Base-by-base conservation (phyloP, 228 moss, liverwort and hornwort species). In the Sphagnum magellanicum region DNA sequence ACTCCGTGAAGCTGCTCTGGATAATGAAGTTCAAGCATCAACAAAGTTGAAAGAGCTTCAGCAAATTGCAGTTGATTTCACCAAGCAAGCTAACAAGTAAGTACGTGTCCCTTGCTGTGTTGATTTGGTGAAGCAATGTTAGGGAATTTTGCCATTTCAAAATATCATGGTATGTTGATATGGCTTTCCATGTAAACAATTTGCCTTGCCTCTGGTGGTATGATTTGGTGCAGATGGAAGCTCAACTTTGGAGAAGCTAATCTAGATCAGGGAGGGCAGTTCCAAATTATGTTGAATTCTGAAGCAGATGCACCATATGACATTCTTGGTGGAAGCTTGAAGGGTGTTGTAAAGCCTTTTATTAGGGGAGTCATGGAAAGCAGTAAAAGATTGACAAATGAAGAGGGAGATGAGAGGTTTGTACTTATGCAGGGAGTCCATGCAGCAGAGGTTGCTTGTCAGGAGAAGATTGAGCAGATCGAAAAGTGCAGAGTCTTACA, bases 1-100 rank as follows among this genome's bases (percentile, higher is more conserved):
- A 68, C 83, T 93, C 51, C 87, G 85, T 48, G 90, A 90, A 78
- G 73, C 75, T 68, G 88, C 83, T 5, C 93, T 91, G 97, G 91
- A 93, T 67, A 50, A 79, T 68, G 91, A 97, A 71, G 84, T 91
- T 6, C 88, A 85, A 50, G 77, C 76, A 7, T 81, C 88, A 4
- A 80, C 84, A 74, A 91, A 83, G 73, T 74, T 85, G 5, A 85
- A 89, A 71, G 88, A 97, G 60, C 32, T 32, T 32, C 32, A 32
- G 32, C 32, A 32, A 32, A 32, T 32, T 32, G 32, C 32, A 32
- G 32, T 32, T 32, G 32, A 32, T 32, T 32, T 32, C 32, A 32
- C 32, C 32, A 32, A 32, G 32, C 32, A 32, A 32, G 32, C 32
- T 32, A 32, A 32, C 32, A 32, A 32, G 32, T 32, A 32, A 32